Base-by-base conservation (phyloP, 371 early-diverging fungal species). In the Amoeboaphelidium occidentale region DNA sequence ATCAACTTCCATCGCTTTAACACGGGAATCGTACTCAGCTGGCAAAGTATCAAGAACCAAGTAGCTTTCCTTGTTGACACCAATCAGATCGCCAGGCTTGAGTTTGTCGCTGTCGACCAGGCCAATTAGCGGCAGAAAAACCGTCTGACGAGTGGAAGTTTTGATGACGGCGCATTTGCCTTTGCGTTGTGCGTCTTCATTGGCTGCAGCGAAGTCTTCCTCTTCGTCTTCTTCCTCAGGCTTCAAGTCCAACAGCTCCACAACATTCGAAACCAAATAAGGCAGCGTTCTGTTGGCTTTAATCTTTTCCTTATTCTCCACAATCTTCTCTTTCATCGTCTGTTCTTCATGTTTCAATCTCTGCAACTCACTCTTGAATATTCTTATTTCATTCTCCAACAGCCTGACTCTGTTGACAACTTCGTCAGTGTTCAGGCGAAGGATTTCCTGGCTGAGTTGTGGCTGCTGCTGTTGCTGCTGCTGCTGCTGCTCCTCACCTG, bases 1-100 rank as follows among this genome's bases (percentile, higher is more conserved):
- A 60, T 99, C 99, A 20, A 99, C 90, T 66, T 99, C 99, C 99
- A 99, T 99, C 17, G 97, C 97, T 64, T 98, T 97, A 45, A 98
- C 99, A 47, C 98, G 79, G 25, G 90, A 83, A 65, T 99, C 99
- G 59, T 94, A 98, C 61, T 99, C 97, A 27, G 96, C 80, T 10
- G 99, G 99, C 47, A 99, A 74, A 59, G 82, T 91, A 53, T 98
- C 98, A 59, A 99, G 76, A 50, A 99, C 80, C 58, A 99, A 69
- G 63, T 88, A 98, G 55, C 87, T 87, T 70, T 99, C 99, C 68
- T 99, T 99, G 69, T 99, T 96, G n/a, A 98, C 88, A 57, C 98
- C 98, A 59, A 99, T 91, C 32, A 97, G 72, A 61, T 99, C 99
- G 26, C 96, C 98, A 20, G 99, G 97, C 56, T 81, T 87, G 48